Evolutionary conservation across 2,329 filamentous ascomycete species (phyloP), one percentile per base, ranked within the genome.

Genomic region (Sphaerostilbella broomeana): DNA sequence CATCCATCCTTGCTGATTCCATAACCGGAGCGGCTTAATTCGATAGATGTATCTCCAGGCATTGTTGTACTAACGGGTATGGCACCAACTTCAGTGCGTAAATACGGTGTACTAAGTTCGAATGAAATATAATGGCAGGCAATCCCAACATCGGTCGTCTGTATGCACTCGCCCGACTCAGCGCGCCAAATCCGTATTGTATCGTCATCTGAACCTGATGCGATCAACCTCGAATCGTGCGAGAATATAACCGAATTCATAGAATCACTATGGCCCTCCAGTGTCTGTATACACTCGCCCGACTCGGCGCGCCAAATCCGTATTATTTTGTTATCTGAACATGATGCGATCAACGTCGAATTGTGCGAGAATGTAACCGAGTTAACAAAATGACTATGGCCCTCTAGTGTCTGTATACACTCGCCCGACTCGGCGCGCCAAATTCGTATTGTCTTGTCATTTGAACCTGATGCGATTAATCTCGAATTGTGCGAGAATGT

Each of bases 361-460:
- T 42, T 19, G 4, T n/a, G 10, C 5, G 11, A n/a, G 8, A 38
- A 38, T 15, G 11, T 13, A 11, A 33, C 19, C 9, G 20, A 32
- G 2, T 1, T 5, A 15, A 22, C 4, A 5, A 9, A 11, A 2
- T 37, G n/a, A 17, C 16, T n/a, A 11, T 34, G 16, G 6, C 22
- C 18, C 5, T 18, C 22, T 27, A 16, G 37, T 12, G 8, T 26
- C 19, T 17, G 4, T 10, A 41, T 13, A 6, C 12, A 20, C 5
- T 17, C 9, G 9, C 15, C n/a, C 25, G 42, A 24, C 12, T 24
- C 19, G 1, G 31, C 6, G 39, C 38, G n/a, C 44, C 44, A 46
- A 12, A 46, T 16, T 7, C 30, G 25, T 17, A 44, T 19, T 6
- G 28, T 28, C 6, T 29, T 16, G 18, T 26, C 4, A 12, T 2